Conservation (phyloP, 164 flowering plant genomes). For the Annona cherimola region DNA sequence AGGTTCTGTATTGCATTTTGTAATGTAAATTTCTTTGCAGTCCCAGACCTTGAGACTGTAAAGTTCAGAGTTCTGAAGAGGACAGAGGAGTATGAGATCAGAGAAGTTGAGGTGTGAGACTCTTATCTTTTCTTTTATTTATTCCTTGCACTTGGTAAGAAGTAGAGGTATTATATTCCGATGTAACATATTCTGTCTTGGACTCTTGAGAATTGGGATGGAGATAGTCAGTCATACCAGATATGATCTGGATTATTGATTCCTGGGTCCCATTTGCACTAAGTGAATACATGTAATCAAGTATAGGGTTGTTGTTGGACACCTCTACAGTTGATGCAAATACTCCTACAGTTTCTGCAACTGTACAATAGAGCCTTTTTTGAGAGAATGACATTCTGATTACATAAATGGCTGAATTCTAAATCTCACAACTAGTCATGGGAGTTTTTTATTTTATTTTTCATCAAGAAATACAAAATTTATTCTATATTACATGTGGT, state of each 20-base stretch:
- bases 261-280: neutral
- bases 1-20: neutral
- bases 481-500: no score
- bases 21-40: slow-evolving; percentile 22
- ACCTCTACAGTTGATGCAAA: neutral
- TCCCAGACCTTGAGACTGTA: slow-evolving; percentile 86
- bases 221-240: no score
- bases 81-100: slow-evolving; percentile 64
- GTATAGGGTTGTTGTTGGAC: neutral
- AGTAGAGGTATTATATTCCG: no score
- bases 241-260: neutral
- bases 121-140: neutral
- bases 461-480: no score
- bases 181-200: no score
- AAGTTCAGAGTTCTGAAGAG: slow-evolving; percentile 57
- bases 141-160: neutral
- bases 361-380: neutral
- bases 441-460: neutral
- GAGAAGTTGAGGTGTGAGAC: slow-evolving; percentile 69
- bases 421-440: neutral
- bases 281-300: neutral
- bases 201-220: no score
- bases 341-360: neutral
- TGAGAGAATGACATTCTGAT: neutral
- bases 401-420: neutral